Conservation (phyloP, 2,329 filamentous ascomycete genomes). For the Aspergillus hortae region DNA sequence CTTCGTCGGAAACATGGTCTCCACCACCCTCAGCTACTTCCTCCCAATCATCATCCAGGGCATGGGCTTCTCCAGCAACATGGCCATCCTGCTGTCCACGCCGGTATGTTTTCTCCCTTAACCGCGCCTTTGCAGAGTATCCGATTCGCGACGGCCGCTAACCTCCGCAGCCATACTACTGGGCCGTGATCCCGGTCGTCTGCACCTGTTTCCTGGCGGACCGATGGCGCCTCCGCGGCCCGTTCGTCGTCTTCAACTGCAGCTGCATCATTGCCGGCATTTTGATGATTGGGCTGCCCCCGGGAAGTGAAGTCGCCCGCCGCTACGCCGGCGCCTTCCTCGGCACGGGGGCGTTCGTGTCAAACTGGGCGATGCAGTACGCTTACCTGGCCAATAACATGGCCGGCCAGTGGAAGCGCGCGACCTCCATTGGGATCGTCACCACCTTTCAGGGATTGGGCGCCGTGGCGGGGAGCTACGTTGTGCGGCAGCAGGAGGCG, state of each 20-base stretch:
- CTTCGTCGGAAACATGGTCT: constrained; percentile 65
- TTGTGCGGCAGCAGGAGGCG: constrained; percentile 59
- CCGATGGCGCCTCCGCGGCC: constrained; percentile 56
- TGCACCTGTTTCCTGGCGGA: constrained; percentile 63
- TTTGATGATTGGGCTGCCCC: constrained; percentile 60
- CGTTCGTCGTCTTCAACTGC: constrained; percentile 63
- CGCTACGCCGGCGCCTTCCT: constrained; percentile 64
- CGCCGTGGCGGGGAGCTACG: constrained; percentile 64
- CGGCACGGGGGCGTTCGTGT: constrained; percentile 65
- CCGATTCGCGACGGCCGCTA: neutral
- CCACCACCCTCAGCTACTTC: constrained; percentile 63
- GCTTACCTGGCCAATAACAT: constrained; percentile 63
- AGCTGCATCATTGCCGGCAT: constrained; percentile 61
- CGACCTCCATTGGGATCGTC: constrained; percentile 58
- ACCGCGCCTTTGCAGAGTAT: neutral
- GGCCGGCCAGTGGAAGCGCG: constrained; percentile 62
- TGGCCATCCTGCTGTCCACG: constrained; percentile 60
- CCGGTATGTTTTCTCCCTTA: constrained; percentile 38
- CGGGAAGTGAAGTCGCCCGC: constrained; percentile 52
- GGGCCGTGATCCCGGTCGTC: constrained; percentile 61
- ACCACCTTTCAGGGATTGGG: constrained; percentile 61
- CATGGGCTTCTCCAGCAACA: constrained; percentile 52
- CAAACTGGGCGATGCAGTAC: constrained; percentile 66
- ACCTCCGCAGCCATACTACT: constrained; percentile 56
- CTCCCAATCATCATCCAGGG: constrained; percentile 58